Evolutionary conservation across 176 grass and related monocot species (phyloP).

Genomic region (Oryza glumipatula): DNA sequence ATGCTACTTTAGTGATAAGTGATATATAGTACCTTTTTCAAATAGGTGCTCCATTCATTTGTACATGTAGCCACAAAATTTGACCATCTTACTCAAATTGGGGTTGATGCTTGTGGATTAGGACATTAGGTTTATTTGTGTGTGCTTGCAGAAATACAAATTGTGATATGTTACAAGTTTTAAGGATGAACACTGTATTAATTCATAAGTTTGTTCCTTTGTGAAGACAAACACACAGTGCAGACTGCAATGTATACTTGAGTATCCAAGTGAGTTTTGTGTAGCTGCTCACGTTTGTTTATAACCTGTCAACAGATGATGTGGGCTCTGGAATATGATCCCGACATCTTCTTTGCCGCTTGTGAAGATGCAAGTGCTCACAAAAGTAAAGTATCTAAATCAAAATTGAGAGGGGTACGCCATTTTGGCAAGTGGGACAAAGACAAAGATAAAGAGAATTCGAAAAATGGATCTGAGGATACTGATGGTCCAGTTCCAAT

Average conservation of each 20-base stretch:
- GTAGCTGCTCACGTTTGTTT: conserved; percentile 29
- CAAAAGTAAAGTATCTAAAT: conserved; percentile 74
- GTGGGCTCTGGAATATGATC: conserved; percentile 99
- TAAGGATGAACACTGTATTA: background rate
- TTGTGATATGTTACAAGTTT: background rate
- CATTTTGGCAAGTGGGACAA: conserved; percentile 86
- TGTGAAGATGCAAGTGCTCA: conserved; percentile 83
- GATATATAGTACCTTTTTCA: conserved; percentile 20
- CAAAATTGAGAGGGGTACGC: conserved; percentile 74
- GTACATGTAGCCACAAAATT: background rate
- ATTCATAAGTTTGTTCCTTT: conserved; percentile 5
- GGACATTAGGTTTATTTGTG: background rate
- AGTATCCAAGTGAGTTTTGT: background rate
- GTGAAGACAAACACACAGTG: background rate
- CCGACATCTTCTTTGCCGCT: conserved; percentile 76
- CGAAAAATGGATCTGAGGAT: conserved; percentile 58
- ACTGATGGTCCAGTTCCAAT: conserved; percentile 86
- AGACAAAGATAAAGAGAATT: conserved; percentile 51
- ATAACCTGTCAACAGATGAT: conserved; percentile 78
- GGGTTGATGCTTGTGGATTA: background rate
- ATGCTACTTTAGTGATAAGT: background rate
- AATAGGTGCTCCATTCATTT: conserved; percentile 16
- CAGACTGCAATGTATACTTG: conserved; percentile 1
- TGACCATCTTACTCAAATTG: background rate
- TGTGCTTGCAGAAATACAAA: conserved; percentile 13